Percentiles rank a stretch among this genome's conserved stretches.
Conservation (phyloP, 768 basidiomycete genomes). For the Tricholoma flavovirens region DNA sequence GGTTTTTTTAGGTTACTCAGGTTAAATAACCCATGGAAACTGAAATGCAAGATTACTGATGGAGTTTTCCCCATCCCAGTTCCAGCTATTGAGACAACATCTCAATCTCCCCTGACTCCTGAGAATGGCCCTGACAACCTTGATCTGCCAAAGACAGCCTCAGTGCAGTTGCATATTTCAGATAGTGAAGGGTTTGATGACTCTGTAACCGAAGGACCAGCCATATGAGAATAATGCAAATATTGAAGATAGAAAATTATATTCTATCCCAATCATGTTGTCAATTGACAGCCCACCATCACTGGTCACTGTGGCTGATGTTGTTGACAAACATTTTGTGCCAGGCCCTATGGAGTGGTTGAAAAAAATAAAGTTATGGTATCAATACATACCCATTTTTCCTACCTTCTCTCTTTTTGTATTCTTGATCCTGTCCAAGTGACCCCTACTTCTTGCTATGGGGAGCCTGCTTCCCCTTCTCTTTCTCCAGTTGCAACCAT, state of each 20-base stretch:
- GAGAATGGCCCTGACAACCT: slow-evolving; percentile 14
- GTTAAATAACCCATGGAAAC: too few species aligned
- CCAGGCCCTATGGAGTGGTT: not conserved
- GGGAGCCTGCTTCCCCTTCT: too few species aligned
- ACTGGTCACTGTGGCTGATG: not conserved
- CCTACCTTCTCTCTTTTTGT: too few species aligned
- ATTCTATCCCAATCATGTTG: not conserved
- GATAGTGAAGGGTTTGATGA: not conserved
- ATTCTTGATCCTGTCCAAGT: too few species aligned
- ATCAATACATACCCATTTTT: too few species aligned
- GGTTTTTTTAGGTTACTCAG: too few species aligned
- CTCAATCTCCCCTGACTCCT: slow-evolving; percentile 12
- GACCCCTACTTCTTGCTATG: too few species aligned
- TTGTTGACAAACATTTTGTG: not conserved
- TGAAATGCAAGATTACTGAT: too few species aligned
- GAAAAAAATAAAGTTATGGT: too few species aligned
- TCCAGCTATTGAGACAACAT: slow-evolving; percentile 21
- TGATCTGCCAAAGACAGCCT: slow-evolving; percentile 17
- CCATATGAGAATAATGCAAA: not conserved
- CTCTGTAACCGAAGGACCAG: not conserved
- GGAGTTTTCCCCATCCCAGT: slow-evolving; percentile 27
- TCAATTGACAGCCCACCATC: not conserved
- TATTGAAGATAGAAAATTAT: not conserved
- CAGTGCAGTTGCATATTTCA: not conserved
- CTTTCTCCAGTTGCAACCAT: too few species aligned